phyloP scores from a whole-genome alignment of 129 eudicot species.

The Mikania micrantha region DNA sequence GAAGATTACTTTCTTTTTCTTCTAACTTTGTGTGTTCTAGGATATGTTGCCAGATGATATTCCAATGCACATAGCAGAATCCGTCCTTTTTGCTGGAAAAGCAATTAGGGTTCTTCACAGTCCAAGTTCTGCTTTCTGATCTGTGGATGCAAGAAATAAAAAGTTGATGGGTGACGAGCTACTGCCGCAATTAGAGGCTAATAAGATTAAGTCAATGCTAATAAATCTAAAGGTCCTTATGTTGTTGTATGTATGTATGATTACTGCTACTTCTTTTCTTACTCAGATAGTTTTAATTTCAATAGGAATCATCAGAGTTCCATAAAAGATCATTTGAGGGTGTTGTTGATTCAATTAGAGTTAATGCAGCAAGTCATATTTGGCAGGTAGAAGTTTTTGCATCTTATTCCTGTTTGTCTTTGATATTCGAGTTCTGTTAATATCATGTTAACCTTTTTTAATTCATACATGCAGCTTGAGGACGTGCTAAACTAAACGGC shows the following conservation, averaged over 20 bases:
- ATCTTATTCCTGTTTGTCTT: too few relatives aligned
- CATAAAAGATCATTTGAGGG: too few relatives aligned
- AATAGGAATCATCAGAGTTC: too few relatives aligned
- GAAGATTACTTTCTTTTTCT: not conserved
- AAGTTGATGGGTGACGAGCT: too few relatives aligned
- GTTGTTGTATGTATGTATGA: not conserved
- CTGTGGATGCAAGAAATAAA: slow-evolving; percentile 43
- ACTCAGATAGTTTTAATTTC: not conserved
- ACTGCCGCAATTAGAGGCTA: slow-evolving; percentile 85
- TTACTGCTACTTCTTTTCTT: not conserved
- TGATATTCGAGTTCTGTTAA: too few relatives aligned
- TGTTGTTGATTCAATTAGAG: slow-evolving; percentile 74
- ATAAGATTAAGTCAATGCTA: slow-evolving; percentile 84
- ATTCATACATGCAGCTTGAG: slow-evolving; percentile 64
- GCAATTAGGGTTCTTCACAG: slow-evolving; percentile 91
- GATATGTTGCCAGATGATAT: slow-evolving; percentile 98
- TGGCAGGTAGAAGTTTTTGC: slow-evolving; percentile 64
- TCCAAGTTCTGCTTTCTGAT: slow-evolving; percentile 77
- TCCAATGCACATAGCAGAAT: slow-evolving; percentile 81
- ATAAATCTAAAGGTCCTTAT: slow-evolving; percentile 67
- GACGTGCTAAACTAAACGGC: slow-evolving; percentile 91
- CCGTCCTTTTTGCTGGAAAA: slow-evolving; percentile 96
- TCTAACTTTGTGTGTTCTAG: slow-evolving; percentile 27
- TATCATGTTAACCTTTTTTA: not conserved
- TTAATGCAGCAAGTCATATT: slow-evolving; percentile 95